Evolutionary conservation across 1,284 basidiomycete genomes (phyloP), one percentile per base, ranked within the genome.

Genomic region (Ceratobasidium papillatum): DNA sequence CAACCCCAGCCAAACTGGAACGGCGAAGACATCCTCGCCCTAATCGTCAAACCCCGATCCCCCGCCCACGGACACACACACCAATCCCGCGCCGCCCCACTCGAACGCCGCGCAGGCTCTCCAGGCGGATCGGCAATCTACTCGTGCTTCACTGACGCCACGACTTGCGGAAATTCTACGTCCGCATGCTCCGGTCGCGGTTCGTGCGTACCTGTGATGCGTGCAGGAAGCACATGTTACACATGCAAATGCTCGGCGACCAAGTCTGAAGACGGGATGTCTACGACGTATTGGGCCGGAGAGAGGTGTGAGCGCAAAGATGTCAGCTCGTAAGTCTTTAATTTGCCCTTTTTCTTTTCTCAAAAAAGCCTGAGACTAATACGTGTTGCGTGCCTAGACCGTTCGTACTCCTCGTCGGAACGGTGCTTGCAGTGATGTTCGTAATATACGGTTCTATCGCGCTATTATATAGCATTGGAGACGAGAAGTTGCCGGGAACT

Each of bases 251-350:
- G 93, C 79, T 80, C 83, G 1, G 82, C 83, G 11, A 91, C 90
- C 32, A 83, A 82, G 74, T 83, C 56, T 80, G 86, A 66, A 86
- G 88, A 8, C 86, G 88, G 80, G 88, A 85, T 63, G 71, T 51
- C 71, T 8, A 73, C 71, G 3, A 86, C 89, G 77, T 81, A 82
- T 36, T 94, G 92, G 92, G 92, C 87, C 0, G 93, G 93, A 4
- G 85, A 86, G 74, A 86, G 84, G 76, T 94, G 93, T 78, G 89
- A 94, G 83, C 86, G 89, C 78, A 88, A 88, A 82, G 93, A 94
- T 79, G 82, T 94, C 59, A 93, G 91, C 84, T 87, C 87, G 91
- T 93, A 80, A 79, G 91, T 84, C 19, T 8, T 68, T 56, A 2
- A 49, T 64, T n/a, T 4, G 14, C n/a, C n/a, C n/a, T n/a, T 45